phyloP scores from a whole-genome alignment of 2,329 filamentous ascomycete species.

The Aureobasidium melanogenum region DNA sequence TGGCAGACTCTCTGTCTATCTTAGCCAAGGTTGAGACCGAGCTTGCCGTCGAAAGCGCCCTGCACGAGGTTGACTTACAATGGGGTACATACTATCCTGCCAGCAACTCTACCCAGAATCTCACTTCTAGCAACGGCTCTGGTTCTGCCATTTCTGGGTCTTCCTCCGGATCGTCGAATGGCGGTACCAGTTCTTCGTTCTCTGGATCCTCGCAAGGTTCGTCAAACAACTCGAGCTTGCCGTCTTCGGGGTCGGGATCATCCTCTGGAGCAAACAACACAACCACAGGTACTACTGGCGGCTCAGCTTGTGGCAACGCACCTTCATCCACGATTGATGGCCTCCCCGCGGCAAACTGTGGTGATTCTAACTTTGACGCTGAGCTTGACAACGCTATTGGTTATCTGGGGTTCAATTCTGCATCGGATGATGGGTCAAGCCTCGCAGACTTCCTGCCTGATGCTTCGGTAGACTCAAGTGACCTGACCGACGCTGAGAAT shows the following conservation, averaged over 20 bases:
- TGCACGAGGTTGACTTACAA: neutral
- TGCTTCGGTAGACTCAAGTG: neutral
- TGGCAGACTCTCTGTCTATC: neutral
- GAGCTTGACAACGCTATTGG: slow-evolving; percentile 3
- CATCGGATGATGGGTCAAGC: neutral
- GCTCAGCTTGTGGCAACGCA: neutral
- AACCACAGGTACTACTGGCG: neutral
- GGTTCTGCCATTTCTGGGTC: neutral
- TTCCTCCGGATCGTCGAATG: neutral
- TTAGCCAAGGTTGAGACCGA: neutral
- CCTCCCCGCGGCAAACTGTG: neutral
- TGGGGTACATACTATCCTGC: slow-evolving; percentile 1
- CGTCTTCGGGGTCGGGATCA: neutral
- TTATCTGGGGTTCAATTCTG: neutral
- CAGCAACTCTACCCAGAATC: neutral
- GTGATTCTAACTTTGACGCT: neutral
- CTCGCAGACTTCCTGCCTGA: neutral
- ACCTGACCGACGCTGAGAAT: neutral
- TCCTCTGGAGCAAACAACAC: neutral
- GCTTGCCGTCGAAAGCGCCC: neutral
- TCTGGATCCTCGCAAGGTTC: neutral
- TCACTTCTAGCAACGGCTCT: neutral
- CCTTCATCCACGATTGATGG: neutral
- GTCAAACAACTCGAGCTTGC: neutral
- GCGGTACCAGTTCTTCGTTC: neutral